A percentile compares a stretch with the other conserved stretches of the same genome.
Evolutionary conservation across 768 basidiomycete species (phyloP).

Genomic region (Russula virescens): DNA sequence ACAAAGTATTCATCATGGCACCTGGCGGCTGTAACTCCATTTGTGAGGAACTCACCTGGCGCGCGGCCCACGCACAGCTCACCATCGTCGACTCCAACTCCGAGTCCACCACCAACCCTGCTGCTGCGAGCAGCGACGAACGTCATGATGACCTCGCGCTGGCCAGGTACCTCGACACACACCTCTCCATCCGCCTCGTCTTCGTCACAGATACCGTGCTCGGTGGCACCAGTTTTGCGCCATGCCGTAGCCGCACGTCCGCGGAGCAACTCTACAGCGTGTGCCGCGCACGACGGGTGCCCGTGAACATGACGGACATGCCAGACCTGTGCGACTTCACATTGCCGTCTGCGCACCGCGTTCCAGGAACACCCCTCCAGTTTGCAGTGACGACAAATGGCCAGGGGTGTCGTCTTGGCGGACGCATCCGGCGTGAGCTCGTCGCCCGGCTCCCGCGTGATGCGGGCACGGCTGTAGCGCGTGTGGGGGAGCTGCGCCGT

Average conservation of each 20-base stretch:
- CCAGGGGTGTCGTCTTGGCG: constrained; percentile 79
- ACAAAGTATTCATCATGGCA: constrained; percentile 59
- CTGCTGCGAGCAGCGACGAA: constrained; percentile 22
- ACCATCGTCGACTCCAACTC: constrained; percentile 50
- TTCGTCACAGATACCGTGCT: constrained; percentile 79
- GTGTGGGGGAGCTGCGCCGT: constrained; percentile 62
- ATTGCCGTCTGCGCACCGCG: constrained; percentile 81
- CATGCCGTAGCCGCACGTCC: constrained; percentile 44
- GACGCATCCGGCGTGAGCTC: constrained; percentile 77
- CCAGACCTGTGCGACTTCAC: constrained; percentile 85
- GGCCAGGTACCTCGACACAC: constrained; percentile 40
- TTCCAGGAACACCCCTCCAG: constrained; percentile 60
- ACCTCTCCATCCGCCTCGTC: constrained; percentile 45
- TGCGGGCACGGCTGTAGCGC: constrained; percentile 67
- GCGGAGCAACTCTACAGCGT: constrained; percentile 52
- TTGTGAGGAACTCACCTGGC: constrained; percentile 70
- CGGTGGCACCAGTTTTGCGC: constrained; percentile 24
- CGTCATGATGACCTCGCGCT: constrained; percentile 40
- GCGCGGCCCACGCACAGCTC: constrained; percentile 52
- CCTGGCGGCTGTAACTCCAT: constrained; percentile 43
- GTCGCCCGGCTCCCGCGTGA: constrained; percentile 66
- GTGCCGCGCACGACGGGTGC: constrained; percentile 56
- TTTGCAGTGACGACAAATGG: constrained; percentile 89
- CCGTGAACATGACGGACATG: constrained; percentile 83
- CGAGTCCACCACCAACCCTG: not conserved